Percentiles rank a stretch among this genome's conserved stretches.
Conservation (phyloP, 768 basidiomycete genomes). For the Leccinum ochraceum region DNA sequence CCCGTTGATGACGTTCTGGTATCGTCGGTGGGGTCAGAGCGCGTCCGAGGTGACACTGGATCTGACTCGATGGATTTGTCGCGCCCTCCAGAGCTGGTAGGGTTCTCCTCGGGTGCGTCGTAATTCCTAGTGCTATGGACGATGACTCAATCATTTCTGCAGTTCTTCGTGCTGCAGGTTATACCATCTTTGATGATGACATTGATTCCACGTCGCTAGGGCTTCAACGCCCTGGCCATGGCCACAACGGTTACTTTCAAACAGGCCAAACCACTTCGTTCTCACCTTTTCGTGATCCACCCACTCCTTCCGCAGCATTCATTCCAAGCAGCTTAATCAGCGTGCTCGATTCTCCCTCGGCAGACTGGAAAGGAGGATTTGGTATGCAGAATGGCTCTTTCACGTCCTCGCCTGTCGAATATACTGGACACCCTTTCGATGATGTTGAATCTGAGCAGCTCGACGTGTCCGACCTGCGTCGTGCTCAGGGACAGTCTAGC, state of each 20-base stretch:
- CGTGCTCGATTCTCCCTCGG: slow-evolving; percentile 52
- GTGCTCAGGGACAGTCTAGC: slow-evolving; percentile 14
- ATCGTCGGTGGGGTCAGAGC: slow-evolving; percentile 18
- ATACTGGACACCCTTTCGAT: slow-evolving; percentile 32
- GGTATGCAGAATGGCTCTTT: slow-evolving; percentile 24
- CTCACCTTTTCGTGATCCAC: slow-evolving; percentile 53
- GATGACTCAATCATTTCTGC: slow-evolving; percentile 11
- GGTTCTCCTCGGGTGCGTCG: slow-evolving; percentile 33
- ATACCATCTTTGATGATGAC: slow-evolving; percentile 43
- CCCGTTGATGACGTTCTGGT: slow-evolving; percentile 20
- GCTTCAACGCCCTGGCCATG: slow-evolving; percentile 11
- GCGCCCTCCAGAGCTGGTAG: slow-evolving; percentile 31
- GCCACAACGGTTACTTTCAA: slow-evolving; percentile 17
- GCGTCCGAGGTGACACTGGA: slow-evolving; percentile 8
- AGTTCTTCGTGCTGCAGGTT: slow-evolving; percentile 38
- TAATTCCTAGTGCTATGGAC: slow-evolving; percentile 22
- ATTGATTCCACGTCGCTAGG: slow-evolving; percentile 23
- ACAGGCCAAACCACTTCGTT: slow-evolving; percentile 37
- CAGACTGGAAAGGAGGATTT: slow-evolving; percentile 47
- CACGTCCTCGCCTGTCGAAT: slow-evolving; percentile 44
- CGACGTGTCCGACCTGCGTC: slow-evolving; percentile 50
- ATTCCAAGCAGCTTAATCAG: slow-evolving; percentile 55
- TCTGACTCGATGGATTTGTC: slow-evolving; percentile 17
- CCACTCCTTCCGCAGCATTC: slow-evolving; percentile 44
- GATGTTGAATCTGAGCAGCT: slow-evolving; percentile 38